phyloP scores from a whole-genome alignment of 345 rosid genomes.

The Ailanthus altissimus region DNA sequence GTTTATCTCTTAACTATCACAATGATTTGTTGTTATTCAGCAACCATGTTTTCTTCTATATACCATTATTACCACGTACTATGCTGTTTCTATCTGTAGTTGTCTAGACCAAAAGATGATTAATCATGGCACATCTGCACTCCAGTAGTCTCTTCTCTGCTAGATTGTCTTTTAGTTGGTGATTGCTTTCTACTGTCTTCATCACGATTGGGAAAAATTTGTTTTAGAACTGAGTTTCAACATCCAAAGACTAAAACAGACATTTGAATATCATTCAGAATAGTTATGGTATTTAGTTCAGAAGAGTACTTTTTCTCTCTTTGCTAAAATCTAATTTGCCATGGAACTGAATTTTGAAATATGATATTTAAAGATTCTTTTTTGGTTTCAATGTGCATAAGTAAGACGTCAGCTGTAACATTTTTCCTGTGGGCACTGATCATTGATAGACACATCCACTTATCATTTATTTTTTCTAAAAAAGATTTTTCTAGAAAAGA shows the following conservation, averaged over 20 bases:
- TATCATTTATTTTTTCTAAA: not conserved
- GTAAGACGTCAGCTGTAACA: not conserved
- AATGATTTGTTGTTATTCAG: not conserved
- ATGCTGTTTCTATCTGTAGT: not conserved
- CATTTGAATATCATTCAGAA: not conserved
- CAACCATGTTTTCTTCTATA: not conserved
- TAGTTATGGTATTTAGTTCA: not conserved
- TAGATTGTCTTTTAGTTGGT: not conserved
- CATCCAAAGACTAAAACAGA: not conserved
- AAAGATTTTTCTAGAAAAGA: too few relatives aligned
- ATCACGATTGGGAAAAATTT: not conserved
- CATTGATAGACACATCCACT: not conserved
- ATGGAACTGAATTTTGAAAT: not conserved
- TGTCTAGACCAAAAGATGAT: not conserved
- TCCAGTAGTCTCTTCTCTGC: not conserved
- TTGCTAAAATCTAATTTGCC: not conserved
- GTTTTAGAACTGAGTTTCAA: not conserved
- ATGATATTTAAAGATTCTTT: not conserved
- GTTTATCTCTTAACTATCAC: conserved; percentile 10
- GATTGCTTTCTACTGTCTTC: not conserved
- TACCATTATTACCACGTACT: not conserved
- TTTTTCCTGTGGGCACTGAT: not conserved
- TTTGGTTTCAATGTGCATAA: not conserved
- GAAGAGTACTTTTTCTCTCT: not conserved
- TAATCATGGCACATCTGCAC: not conserved